Conservation (phyloP, 192 early-diverging fungal genomes). For the Backusella australiensis region DNA sequence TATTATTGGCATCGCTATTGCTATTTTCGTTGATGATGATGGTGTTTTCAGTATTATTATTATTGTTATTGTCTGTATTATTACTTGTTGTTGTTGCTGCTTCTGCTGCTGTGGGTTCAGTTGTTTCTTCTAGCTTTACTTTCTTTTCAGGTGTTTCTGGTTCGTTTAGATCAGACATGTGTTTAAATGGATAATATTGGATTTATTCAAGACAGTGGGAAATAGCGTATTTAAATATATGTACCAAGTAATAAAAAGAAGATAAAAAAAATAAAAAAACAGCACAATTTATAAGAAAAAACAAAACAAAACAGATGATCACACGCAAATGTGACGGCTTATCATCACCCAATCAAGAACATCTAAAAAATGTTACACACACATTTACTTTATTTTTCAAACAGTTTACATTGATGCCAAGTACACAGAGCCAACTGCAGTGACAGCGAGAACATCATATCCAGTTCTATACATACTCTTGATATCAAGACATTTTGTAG, state of each 20-base stretch:
- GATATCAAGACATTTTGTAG: slow-evolving; percentile 61
- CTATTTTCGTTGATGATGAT: background rate
- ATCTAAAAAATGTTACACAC: background rate
- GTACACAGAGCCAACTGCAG: slow-evolving; percentile 29
- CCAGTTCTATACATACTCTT: slow-evolving; percentile 82
- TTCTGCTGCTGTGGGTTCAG: background rate
- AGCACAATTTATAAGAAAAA: background rate
- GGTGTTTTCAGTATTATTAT: too few species aligned
- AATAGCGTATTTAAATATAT: background rate
- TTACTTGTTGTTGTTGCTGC: background rate
- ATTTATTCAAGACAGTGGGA: background rate
- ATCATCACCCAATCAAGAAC: background rate
- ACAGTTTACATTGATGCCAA: slow-evolving; percentile 27
- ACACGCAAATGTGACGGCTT: background rate
- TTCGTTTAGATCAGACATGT: background rate
- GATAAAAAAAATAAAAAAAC: background rate
- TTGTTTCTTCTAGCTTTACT: background rate
- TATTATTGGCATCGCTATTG: background rate
- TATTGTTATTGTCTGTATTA: background rate
- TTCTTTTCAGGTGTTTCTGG: background rate
- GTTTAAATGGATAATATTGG: background rate
- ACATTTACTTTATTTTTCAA: background rate
- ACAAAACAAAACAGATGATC: background rate
- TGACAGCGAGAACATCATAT: slow-evolving; percentile 63
- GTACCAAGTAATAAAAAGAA: background rate